phyloP scores from a whole-genome alignment of 208 protist genomes.

The Crithidia thermophila region DNA sequence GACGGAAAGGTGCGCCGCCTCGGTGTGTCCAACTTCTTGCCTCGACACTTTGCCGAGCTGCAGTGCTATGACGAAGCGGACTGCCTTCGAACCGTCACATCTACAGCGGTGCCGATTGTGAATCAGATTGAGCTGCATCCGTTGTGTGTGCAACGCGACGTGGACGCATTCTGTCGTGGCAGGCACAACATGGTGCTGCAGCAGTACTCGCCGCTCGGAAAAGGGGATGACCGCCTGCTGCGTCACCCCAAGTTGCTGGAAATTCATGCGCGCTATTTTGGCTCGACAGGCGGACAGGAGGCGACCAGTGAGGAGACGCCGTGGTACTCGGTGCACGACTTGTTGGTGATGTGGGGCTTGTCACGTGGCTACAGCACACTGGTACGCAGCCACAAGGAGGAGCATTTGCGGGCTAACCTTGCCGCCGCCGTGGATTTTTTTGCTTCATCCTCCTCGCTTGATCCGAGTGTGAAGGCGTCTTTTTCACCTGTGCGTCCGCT shows the following conservation, averaged over 20 bases:
- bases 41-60: conserved; percentile 67
- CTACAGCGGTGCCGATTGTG: conserved; percentile 32
- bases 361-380: conserved; percentile 69
- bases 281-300: background rate
- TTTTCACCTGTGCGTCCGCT: conserved; percentile 15
- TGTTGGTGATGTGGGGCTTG: conserved; percentile 80
- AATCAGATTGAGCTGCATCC: conserved; percentile 92
- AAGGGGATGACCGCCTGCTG: conserved; percentile 50
- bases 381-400: conserved; percentile 53
- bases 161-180: conserved; percentile 53
- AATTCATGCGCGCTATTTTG: conserved; percentile 45
- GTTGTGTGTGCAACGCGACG: conserved; percentile 65
- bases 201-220: conserved; percentile 83
- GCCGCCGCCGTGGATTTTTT: conserved; percentile 46
- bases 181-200: conserved; percentile 66
- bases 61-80: conserved; percentile 10
- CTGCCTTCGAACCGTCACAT: background rate
- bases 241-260: conserved; percentile 52
- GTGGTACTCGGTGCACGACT: conserved; percentile 42
- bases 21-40: conserved; percentile 87
- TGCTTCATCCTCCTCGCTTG: too few species aligned
- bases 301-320: background rate
- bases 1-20: conserved; percentile 58
- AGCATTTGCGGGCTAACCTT: conserved; percentile 53
- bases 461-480: conserved; percentile 10